Percentiles rank a stretch among this genome's conserved stretches.
Evolutionary conservation across 371 early-diverging fungal species (phyloP).

Genomic region (Rhizopus microsporus): DNA sequence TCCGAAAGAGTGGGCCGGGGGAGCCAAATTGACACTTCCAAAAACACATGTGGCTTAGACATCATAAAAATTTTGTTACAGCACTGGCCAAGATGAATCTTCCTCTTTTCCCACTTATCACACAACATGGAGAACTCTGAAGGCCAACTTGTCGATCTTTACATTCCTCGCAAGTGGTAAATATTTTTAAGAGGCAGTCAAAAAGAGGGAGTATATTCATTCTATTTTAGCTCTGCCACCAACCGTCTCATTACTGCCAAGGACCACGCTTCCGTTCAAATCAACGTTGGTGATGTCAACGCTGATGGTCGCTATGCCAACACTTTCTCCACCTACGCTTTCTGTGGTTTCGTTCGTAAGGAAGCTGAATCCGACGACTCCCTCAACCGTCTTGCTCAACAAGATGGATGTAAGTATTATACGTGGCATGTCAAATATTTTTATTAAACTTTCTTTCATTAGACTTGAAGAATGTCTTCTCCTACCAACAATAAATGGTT

Average conservation of each 20-base stretch:
- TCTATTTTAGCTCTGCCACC: slow-evolving; percentile 48
- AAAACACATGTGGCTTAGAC: slow-evolving; percentile 19
- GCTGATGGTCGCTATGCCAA: slow-evolving; percentile 82
- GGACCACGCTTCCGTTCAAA: slow-evolving; percentile 98
- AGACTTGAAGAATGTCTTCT: slow-evolving; percentile 57
- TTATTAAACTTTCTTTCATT: slow-evolving; percentile 4
- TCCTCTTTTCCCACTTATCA: slow-evolving; percentile 30
- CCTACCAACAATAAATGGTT: slow-evolving; percentile 48
- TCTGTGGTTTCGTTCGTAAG: slow-evolving; percentile 92
- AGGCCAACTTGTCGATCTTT: slow-evolving; percentile 84
- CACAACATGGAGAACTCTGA: slow-evolving; percentile 68
- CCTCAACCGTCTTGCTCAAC: slow-evolving; percentile 93
- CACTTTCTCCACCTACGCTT: slow-evolving; percentile 84
- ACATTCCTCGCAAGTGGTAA: slow-evolving; percentile 96
- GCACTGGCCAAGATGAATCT: slow-evolving; percentile 6
- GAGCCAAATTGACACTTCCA: neutral
- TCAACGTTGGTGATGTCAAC: slow-evolving; percentile 96
- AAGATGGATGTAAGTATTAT: slow-evolving; percentile 73
- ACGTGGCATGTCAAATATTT: neutral
- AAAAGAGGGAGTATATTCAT: neutral
- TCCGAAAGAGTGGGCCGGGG: too few species aligned
- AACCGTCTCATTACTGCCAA: slow-evolving; percentile 62
- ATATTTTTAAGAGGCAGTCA: slow-evolving; percentile 19
- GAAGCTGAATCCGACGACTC: slow-evolving; percentile 95
- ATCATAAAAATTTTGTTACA: slow-evolving; percentile 26